Evolutionary conservation across 345 rosid genomes (phyloP).

Genomic region (Turritis glabra): DNA sequence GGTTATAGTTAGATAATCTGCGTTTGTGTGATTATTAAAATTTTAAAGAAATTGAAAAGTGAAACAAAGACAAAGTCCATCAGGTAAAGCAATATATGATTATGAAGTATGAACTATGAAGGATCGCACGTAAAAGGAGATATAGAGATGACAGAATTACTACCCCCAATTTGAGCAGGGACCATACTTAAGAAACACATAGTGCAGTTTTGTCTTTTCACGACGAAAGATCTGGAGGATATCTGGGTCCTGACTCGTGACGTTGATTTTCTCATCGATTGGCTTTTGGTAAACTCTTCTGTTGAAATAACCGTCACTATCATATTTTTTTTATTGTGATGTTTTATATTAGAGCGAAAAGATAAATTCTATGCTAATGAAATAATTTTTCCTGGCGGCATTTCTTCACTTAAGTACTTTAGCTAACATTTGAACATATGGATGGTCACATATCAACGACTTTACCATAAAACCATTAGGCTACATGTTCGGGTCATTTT

Average conservation of each 20-base stretch:
- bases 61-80: background rate
- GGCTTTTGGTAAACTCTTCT: too few species aligned
- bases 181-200: constrained; percentile 6
- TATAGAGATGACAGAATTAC: background rate
- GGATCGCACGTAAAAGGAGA: background rate
- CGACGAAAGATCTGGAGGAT: constrained; percentile 30
- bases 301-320: constrained; percentile 21
- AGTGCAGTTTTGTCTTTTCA: constrained; percentile 16
- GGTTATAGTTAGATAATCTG: background rate
- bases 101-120: background rate
- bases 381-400: background rate
- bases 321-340: background rate
- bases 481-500: too few species aligned
- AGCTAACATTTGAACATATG: too few species aligned
- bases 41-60: background rate
- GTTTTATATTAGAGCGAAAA: too few species aligned
- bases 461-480: too few species aligned
- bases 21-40: background rate
- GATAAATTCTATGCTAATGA: background rate
- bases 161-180: background rate
- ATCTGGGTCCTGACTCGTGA: constrained; percentile 29
- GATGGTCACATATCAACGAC: too few species aligned
- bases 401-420: too few species aligned
- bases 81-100: background rate
- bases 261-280: constrained; percentile 9